Evolutionary conservation across 768 basidiomycete genomes (phyloP).

Genomic region (Phaffia tasmanica): DNA sequence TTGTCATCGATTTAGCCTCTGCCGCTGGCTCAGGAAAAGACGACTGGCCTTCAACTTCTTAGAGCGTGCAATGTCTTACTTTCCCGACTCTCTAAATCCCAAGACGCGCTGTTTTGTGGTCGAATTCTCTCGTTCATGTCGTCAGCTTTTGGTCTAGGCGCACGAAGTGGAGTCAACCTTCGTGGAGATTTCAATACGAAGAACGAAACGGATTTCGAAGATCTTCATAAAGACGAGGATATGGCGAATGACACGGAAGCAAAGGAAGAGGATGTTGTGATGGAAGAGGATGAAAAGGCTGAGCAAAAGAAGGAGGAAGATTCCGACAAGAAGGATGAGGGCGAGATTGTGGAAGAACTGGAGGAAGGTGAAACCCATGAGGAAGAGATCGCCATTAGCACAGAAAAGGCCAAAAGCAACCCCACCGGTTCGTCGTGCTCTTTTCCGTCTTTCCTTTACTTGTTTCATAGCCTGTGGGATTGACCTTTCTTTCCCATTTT

Average conservation of each 20-base stretch:
- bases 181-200: conserved; percentile 65
- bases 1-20: conserved; percentile 6
- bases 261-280: conserved; percentile 19
- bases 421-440: not conserved
- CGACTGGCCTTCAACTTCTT: conserved; percentile 72
- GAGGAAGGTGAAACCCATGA: conserved; percentile 13
- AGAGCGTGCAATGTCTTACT: conserved; percentile 78
- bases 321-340: conserved; percentile 16
- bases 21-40: conserved; percentile 46
- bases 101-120: conserved; percentile 76
- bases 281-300: conserved; percentile 4
- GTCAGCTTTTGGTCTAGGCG: conserved; percentile 72
- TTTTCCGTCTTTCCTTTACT: not conserved
- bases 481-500: not conserved
- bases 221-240: conserved; percentile 51
- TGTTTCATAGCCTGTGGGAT: not conserved
- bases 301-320: conserved; percentile 17
- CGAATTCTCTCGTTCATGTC: conserved; percentile 78
- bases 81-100: conserved; percentile 71
- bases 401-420: conserved; percentile 14
- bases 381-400: conserved; percentile 13
- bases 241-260: not conserved
- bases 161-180: conserved; percentile 82
- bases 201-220: conserved; percentile 29
- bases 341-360: conserved; percentile 17